Base-by-base conservation (phyloP, 2,329 filamentous ascomycete genomes). In the Fusarium xylarioides region DNA sequence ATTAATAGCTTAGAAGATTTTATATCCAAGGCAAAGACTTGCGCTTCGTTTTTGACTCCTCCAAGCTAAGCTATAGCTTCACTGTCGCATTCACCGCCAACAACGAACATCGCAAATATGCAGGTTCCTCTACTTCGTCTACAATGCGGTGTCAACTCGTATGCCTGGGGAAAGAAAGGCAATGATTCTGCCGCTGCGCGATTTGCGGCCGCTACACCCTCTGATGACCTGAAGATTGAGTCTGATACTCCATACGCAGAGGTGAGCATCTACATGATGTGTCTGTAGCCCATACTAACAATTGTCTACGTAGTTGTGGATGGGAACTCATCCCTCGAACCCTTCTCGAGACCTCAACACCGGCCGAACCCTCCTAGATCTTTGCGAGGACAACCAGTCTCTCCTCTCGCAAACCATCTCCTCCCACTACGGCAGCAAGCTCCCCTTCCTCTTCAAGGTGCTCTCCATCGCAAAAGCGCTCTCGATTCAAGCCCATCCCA, bases 381-480 rank as follows among this genome's bases (percentile, higher is more conserved):
- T 98, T 50, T 91, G 98, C 59, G 87, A 94, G 80, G 93, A 95
- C 76, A 98, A 98, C 84, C 89, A 94, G 79, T 90, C 91, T 28
- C 89, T 99, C 56, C 88, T 99, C 74, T 94, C 93, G 2, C 81
- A 86, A 2, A 88, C 93, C 19, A 89, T 98, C 66, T 88, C 89
- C 49, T 87, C 92, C 70, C 91, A 90, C 79, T 98, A 95, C 81
- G 91, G 90, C 68, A 86, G 90, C 76, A 97, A 94, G 82, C 88
- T 99, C 2, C 96, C 96, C 0, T 99, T 98, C 82, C 89, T 99
- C 63, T 97, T 99, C 91, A 99, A 99, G 84, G 95, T 99, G 23
- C 89, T 99, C 34, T 97, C 95, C 37, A 96, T 98, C 85, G 91
- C 92, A 84, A 99, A 98, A 83, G 96, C 96, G 16, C 89, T 99